These are phyloP conservation scores for Tetrahymena malaccensis DNA, from an alignment of 73 alveolate species.

Conservation along the genomic window DNA sequence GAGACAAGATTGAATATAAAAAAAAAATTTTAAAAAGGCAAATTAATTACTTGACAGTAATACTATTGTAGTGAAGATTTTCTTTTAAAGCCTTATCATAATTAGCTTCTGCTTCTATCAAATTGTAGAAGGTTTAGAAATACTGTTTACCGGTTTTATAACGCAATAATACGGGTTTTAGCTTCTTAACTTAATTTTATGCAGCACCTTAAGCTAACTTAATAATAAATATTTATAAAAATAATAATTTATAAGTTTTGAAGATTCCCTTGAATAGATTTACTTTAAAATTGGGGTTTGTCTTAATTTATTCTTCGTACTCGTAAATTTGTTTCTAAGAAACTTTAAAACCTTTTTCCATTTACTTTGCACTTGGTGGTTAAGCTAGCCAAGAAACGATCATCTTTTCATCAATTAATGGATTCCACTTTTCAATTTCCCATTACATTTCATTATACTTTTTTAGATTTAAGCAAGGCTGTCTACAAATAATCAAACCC, in stretches of 20 bases:
- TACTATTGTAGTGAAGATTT: not conserved
- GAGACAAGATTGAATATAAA: not conserved
- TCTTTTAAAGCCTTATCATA: not conserved
- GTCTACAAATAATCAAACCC: constrained; percentile 10
- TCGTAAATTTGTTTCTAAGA: constrained; percentile 12
- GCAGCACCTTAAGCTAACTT: constrained; percentile 2
- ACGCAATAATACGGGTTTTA: constrained; percentile 13
- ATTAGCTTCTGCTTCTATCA: not conserved
- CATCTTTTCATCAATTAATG: constrained; percentile 20
- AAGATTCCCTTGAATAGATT: not conserved
- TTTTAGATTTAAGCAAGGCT: not conserved
- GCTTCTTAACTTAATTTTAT: not conserved
- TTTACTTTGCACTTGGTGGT: constrained; percentile 1
- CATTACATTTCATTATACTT: constrained; percentile 10
- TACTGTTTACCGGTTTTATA: constrained; percentile 8
- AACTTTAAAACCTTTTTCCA: not conserved
- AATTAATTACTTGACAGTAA: not conserved
- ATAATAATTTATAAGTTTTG: not conserved
- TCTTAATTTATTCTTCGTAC: constrained; percentile 13
- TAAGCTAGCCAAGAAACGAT: constrained; percentile 14
- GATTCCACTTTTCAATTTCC: constrained; percentile 21
- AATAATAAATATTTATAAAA: not conserved
- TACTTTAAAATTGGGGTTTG: not conserved
- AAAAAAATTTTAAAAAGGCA: not conserved
- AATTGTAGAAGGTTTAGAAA: constrained; percentile 1